A percentile compares a stretch with the other conserved stretches of the same genome.
Evolutionary conservation across 176 grass and related monocot genomes (phyloP).

Genomic region (Zoysia japonica): DNA sequence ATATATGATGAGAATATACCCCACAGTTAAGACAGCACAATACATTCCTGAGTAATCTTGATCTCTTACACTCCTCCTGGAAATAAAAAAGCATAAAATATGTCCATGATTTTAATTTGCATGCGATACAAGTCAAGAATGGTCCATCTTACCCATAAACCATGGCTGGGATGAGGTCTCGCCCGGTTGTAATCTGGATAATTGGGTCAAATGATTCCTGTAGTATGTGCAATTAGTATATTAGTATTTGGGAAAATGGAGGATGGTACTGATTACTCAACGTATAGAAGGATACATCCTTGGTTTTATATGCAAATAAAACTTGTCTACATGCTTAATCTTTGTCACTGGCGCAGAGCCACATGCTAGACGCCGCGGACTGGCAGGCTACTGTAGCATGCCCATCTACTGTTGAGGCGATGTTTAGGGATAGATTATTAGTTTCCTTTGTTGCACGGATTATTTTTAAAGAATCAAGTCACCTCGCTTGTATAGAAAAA

Average conservation of each 20-base stretch:
- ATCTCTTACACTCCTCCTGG: slow-evolving; percentile 72
- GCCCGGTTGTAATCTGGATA: slow-evolving; percentile 65
- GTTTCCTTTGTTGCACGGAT: no score
- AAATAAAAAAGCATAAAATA: slow-evolving; percentile 42
- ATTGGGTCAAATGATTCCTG: slow-evolving; percentile 97
- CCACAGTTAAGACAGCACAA: slow-evolving; percentile 77
- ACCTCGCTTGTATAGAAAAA: no score
- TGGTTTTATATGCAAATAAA: no score
- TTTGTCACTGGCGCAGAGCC: no score
- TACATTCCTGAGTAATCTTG: slow-evolving; percentile 94
- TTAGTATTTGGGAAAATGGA: background rate
- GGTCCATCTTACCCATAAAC: slow-evolving; percentile 75
- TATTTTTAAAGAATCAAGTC: no score
- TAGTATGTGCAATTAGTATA: slow-evolving; percentile 32
- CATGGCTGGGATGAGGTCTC: slow-evolving; percentile 96
- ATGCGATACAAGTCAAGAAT: background rate
- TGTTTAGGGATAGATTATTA: no score
- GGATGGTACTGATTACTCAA: no score
- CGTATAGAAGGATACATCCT: no score
- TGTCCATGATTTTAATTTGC: slow-evolving; percentile 1
- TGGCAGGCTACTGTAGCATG: no score
- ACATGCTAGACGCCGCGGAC: no score
- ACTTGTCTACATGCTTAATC: no score
- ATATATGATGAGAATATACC: slow-evolving; percentile 43
- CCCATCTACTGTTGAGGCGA: no score